Base-by-base conservation (phyloP, 2,329 filamentous ascomycete genomes). In the Aspergillus jensenii region DNA sequence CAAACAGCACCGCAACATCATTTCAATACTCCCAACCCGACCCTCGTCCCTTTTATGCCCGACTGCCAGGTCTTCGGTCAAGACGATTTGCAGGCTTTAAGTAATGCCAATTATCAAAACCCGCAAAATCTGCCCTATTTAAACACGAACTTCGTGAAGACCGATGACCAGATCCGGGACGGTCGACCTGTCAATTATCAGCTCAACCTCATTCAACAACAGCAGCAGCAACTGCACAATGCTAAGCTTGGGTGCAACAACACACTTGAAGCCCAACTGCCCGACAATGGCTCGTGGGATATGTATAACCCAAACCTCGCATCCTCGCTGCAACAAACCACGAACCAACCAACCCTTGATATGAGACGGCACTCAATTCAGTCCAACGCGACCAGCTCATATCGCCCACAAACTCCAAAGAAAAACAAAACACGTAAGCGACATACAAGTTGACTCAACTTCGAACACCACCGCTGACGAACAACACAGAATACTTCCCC, bases 371-470 rank as follows among this genome's bases (percentile, higher is more conserved):
- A 74, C 60, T 76, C 74, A 59, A 66, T 68, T 62, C 76, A 76
- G 62, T 75, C 73, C 57, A 74, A 74, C 58, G 64, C 67, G 59
- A 67, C 67, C 58, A 67, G 70, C 41, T 67, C 70, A 45, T 71
- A 80, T 59, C 81, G 82, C 72, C 86, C 87, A 56, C 78, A 81
- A 56, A 91, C 87, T 56, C 88, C 87, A 62, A 81, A 80, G 63
- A 84, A 87, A 74, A 83, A 83, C 74, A 80, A 76, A 68, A 77
- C 78, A 66, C 79, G 88, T 89, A 78, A 77, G 85, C 72, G 17
- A 50, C 19, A 8, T 8, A 19, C 41, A 9, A 49, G 21, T 19
- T 25, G 7, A 3, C 17, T 14, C 21, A 19, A 52, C 41, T 17
- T 7, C 25, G 33, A 12, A n/a, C 31, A 46, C n/a, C 37, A 14